Evolutionary conservation across 345 rosid species (phyloP), one percentile per base, ranked within the genome.

Genomic region (Chamaenerion angustifolium): DNA sequence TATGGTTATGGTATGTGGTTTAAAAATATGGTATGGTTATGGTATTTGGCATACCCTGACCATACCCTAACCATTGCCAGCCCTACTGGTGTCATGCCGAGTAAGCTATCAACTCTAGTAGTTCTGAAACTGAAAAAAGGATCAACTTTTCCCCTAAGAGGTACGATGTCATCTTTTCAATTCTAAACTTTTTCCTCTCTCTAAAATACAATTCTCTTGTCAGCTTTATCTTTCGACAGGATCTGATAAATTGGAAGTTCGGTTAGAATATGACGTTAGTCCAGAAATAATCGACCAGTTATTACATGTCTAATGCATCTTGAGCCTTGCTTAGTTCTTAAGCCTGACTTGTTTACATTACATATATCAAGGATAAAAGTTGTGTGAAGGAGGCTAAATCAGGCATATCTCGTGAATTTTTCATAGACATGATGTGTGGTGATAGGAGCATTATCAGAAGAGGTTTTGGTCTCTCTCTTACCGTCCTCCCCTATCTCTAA

Each of bases 291-390:
- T 57, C 51, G 13, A 37, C 31, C 8, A 13, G 13, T 8, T 40
- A 11, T 51, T 40, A 13, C 10, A 7, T 16, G 8, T 1, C 7
- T 16, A 4, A 25, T 40, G 42, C 40, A 19, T 48, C 8, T 10
- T 52, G 45, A 52, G 59, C 47, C 55, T 68, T 37, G 67, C 56
- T 64, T 60, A 58, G 64, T 9, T 64, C 65, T 68, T 53, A 80
- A 71, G 72, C 70, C 83, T 90, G 78, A 80, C 87, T 87, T 80
- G 68, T 83, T 64, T 75, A 62, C 95, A 86, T 88, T 85, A 81
- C 92, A 90, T 95, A 80, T 90, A 76, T 90, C 85, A 67, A 89
- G 78, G 72, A 76, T 58, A 65, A 76, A 71, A 62, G 74, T 72
- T 52, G 78, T 63, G 66, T 69, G 81, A 90, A 69, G 77, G 76